phyloP scores from a whole-genome alignment of 495 filamentous ascomycete species.

The Thermothielavioides terrestris region DNA sequence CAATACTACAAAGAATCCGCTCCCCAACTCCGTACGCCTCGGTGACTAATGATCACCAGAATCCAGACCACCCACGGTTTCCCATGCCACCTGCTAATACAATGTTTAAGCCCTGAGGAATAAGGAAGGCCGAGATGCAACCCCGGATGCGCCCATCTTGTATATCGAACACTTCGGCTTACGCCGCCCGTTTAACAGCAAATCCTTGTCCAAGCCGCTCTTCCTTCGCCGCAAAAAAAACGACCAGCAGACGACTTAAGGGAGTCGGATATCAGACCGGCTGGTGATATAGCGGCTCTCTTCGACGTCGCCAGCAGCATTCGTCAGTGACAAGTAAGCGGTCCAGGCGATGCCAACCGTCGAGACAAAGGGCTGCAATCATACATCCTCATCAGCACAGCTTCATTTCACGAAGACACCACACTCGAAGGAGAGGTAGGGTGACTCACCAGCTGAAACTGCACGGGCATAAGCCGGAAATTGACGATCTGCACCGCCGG shows the following conservation, averaged over 20 bases:
- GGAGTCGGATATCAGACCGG: neutral
- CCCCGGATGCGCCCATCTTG: no score
- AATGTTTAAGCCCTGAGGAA: neutral
- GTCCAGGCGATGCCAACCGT: conserved; percentile 98
- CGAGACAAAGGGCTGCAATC: conserved; percentile 80
- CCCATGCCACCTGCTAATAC: neutral
- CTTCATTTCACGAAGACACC: neutral
- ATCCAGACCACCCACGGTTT: neutral
- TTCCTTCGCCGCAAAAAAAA: neutral
- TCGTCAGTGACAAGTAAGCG: conserved; percentile 92
- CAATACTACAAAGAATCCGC: neutral
- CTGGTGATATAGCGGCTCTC: neutral
- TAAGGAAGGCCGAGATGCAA: no score
- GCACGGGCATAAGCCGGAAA: conserved; percentile 88
- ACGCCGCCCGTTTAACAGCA: no score
- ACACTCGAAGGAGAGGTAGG: no score
- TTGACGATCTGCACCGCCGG: conserved; percentile 94
- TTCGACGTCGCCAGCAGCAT: conserved; percentile 63
- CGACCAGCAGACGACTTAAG: neutral
- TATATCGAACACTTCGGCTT: no score
- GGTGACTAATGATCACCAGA: neutral
- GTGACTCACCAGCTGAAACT: conserved; percentile 96
- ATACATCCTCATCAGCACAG: neutral
- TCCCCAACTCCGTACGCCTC: conserved; percentile 8
- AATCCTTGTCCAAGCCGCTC: no score